Evolutionary conservation across 331 rosid species (phyloP), one percentile per base, ranked within the genome.

Genomic region (Quercus lobata): DNA sequence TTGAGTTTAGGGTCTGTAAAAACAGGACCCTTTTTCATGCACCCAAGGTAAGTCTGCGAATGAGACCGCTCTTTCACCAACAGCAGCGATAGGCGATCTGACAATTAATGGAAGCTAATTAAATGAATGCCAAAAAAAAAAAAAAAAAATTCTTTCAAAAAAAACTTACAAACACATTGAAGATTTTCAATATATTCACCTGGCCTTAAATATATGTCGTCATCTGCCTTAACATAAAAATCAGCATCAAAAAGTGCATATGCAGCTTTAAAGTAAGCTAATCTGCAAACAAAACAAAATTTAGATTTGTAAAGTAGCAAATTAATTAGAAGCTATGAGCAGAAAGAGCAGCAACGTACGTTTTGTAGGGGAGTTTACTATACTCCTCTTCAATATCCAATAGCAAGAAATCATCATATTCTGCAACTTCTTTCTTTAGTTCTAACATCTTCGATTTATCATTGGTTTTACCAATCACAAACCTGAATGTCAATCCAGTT

Each of bases 21-120:
- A 58, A 96, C 99, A 11, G 98, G 97, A 53, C 98, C 99, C 74
- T 96, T 96, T 66, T 96, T 96, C 99, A 96, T 92, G 92, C 99
- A 96, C 35, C 99, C 98, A 69, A 96, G 83, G 86, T 96, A 96
- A 22, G 98, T 96, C 91, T 93, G 98, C 30, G 94, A 65, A 79
- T 96, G 97, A 61, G 97, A 74, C 22, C 98, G 87, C 76, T 93
- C 97, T 78, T 90, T 91, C 29, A 90, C 98, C 76, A 96, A 73
- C 53, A 93, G 91, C 68, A 91, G 83, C 4, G 98, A 93, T 81
- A 96, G 98, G 52, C 97, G 98, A 79, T 96, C 98, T 96, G 92
- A 85, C 37, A 83, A 74, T 78, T 73, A 72, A 69, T 19, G 66
- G 30, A 83, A 86, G 15, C 71, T 57, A 54, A 83, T 85, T 52